Percentiles rank a stretch among this genome's conserved stretches.
These are phyloP conservation scores for Thozetella sp. DNA, from an alignment of 495 filamentous ascomycete genomes.

Conservation along the genomic window DNA sequence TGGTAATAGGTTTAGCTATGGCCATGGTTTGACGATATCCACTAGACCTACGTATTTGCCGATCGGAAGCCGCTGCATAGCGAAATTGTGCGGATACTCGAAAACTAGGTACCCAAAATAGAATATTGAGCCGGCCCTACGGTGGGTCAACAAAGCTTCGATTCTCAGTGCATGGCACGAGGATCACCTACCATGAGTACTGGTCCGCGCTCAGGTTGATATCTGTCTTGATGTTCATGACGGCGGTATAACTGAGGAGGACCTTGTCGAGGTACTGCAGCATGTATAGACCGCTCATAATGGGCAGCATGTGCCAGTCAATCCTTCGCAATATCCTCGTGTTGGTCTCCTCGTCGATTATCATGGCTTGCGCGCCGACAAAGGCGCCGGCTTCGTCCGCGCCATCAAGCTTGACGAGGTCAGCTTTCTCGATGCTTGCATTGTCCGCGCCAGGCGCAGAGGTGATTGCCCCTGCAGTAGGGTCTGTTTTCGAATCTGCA, in stretches of 20 bases:
- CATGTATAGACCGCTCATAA: constrained; percentile 52
- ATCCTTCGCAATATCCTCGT: constrained; percentile 48
- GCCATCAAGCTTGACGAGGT: background rate
- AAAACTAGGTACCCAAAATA: constrained; percentile 62
- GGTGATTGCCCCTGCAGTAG: no score
- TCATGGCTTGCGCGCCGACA: background rate
- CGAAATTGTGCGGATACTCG: constrained; percentile 57
- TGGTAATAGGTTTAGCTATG: background rate
- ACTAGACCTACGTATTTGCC: constrained; percentile 48
- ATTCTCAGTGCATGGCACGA: constrained; percentile 34
- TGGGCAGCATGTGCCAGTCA: constrained; percentile 47
- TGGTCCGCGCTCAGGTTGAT: constrained; percentile 40
- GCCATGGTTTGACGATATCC: constrained; percentile 15
- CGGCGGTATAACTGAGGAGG: constrained; percentile 48
- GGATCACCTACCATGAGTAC: constrained; percentile 27
- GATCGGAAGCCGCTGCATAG: constrained; percentile 55
- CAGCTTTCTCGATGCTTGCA: background rate
- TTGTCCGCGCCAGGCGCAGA: no score
- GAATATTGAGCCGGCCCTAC: constrained; percentile 27
- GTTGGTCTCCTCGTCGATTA: constrained; percentile 4
- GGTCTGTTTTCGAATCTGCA: no score
- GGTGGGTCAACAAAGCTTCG: constrained; percentile 26
- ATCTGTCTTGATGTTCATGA: constrained; percentile 47
- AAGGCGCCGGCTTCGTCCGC: constrained; percentile 3
- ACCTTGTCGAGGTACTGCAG: constrained; percentile 57